Evolutionary conservation across 805 yeast species (phyloP), one percentile per base, ranked within the genome.

Genomic region (Yarrowia porcina): DNA sequence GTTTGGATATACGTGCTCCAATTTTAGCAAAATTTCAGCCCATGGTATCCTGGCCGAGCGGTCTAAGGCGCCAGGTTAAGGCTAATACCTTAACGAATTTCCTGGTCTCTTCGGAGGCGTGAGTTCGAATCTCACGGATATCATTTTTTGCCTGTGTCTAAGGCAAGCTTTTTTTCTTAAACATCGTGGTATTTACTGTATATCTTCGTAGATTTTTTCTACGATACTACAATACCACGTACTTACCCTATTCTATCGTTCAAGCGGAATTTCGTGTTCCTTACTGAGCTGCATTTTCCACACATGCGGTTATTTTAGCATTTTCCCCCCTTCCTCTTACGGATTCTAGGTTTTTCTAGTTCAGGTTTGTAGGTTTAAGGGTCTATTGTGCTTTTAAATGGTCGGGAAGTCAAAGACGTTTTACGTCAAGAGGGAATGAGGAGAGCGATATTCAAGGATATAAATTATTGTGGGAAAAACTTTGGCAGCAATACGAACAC

Each of bases 41-140:
- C 23, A 7, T 25, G 59, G 59, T 27, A 52, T 25, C 49, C 50
- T 62, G 45, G 65, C 61, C 61, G 61, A 56, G 61, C 49, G 61
- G 61, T 56, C 61, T 56, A 56, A 56, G 61, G 61, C 61, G 65
- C 56, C 61, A 36, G 64, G 57, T 54, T 39, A 61, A 63, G 56
- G 64, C 54, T 52, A 35, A 35, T 6, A 17, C 61, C 61, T 56
- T 56, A 9, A 56, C 49, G 17, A 56, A 41, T 28, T 27, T 56
- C 61, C 61, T 56, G 61, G 61, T 56, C 61, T 56, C 61, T 56
- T 56, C 61, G 61, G 61, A 56, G 61, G 61, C 61, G 61, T 28
- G 61, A 41, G 61, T 56, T 56, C 61, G 61, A 56, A 56, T 56
- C 61, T 41, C 61, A 28, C 61, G 49, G 61, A 20, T 56, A 23